phyloP scores from a whole-genome alignment of 306 rosid genomes.

The Acacia melanoxylon region DNA sequence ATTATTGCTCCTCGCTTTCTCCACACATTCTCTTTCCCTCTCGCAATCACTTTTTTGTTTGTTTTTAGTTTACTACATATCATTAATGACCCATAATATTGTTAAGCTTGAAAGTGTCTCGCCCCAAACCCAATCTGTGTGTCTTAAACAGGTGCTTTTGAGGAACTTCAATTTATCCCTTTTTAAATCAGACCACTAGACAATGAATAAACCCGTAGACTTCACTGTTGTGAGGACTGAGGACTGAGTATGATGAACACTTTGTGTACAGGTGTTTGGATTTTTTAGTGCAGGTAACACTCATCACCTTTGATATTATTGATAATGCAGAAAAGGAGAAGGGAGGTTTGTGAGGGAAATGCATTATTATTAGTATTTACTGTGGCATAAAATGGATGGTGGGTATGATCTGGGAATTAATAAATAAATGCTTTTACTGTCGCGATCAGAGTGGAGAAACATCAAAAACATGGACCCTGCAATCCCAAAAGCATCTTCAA shows the following conservation, averaged over 20 bases:
- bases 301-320: no score
- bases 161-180: background rate
- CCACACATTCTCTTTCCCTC: background rate
- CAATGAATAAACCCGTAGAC: no score
- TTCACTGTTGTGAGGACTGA: background rate
- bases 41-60: background rate
- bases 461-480: background rate
- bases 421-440: background rate
- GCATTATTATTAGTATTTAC: no score
- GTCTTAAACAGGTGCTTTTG: background rate
- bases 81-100: background rate
- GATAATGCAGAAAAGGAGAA: background rate
- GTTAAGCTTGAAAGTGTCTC: background rate
- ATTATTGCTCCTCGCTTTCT: constrained; percentile 2
- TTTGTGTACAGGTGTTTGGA: background rate
- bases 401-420: background rate
- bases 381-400: background rate
- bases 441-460: constrained; percentile 26
- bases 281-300: no score
- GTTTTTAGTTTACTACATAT: background rate
- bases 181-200: no score
- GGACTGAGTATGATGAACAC: no score
- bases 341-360: background rate
- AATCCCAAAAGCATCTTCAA: constrained; percentile 5
- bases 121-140: background rate